Base-by-base conservation (phyloP, 225 moss, liverwort and hornwort genomes). In the Climacium dendroides region DNA sequence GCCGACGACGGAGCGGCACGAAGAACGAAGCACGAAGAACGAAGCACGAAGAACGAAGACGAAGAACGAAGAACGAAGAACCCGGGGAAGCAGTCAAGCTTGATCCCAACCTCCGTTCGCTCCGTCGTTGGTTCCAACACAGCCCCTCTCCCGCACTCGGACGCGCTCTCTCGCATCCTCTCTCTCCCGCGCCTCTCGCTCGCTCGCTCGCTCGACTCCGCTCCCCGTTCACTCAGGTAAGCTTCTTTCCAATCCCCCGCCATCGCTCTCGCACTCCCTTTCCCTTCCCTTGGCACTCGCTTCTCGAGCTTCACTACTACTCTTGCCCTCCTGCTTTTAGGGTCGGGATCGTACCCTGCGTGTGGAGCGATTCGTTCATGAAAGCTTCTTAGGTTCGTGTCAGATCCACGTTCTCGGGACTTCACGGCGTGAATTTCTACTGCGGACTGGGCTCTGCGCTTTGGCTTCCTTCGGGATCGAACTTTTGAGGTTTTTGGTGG, bases 51-150 rank as follows among this genome's bases (percentile, higher is more conserved):
- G n/a, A n/a, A n/a, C n/a, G n/a, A n/a, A n/a, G 15, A 9, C 25
- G 45, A 71, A 20, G 24, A 11, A 48, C 74, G 74, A 50, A 6
- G 43, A 45, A 50, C 50, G 61, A 61, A 25, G 86, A 67, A 83
- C 43, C 66, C 79, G 74, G 88, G 18, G 83, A 86, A 85, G 88
- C 52, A 14, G 90, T 86, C 83, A 78, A 88, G 91, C 53, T 79
- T 79, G 79, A 91, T 91, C 86, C 88, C 29, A 78, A 50, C 87
- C 18, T 28, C 75, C 8, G 24, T 73, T 52, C 23, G 2, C 47
- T 39, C 29, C 60, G 14, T 57, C 11, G 78, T 45, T 8, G 45
- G 45, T 47, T 57, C 37, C 34, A 23, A 4, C 54, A 14, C 30
- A 3, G 13, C 3, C 13, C 13, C 7, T 50, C 50, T 14, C 50